phyloP scores from a whole-genome alignment of 345 rosid genomes.

The Pseudoturritis turrita region DNA sequence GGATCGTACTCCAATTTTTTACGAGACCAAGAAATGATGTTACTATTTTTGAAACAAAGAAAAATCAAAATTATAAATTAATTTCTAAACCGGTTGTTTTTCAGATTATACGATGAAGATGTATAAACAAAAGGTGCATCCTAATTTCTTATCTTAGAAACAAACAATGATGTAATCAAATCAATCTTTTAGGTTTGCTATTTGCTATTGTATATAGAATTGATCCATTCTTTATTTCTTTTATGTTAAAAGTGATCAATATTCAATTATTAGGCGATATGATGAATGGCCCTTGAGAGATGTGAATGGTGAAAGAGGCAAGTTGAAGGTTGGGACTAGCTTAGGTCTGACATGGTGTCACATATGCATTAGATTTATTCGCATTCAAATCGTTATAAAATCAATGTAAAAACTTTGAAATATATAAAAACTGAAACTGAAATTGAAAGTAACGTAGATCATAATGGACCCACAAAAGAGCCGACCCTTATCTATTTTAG shows the following conservation, averaged over 20 bases:
- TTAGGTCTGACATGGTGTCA: constrained; percentile 24
- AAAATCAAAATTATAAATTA: no score
- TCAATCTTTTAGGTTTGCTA: no score
- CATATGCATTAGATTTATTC: not conserved
- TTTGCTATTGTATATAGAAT: no score
- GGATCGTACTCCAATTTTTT: no score
- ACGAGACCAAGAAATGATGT: no score
- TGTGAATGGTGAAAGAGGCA: constrained; percentile 17
- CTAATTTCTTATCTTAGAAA: no score
- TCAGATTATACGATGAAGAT: no score
- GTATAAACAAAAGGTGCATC: no score
- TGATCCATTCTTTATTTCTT: not conserved
- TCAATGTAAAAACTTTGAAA: not conserved
- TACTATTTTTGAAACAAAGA: no score
- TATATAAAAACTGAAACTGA: not conserved
- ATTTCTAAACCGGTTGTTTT: no score
- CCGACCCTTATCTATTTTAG: constrained; percentile 18
- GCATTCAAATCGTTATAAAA: not conserved
- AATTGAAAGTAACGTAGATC: constrained; percentile 2
- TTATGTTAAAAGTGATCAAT: not conserved
- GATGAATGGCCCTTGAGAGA: constrained; percentile 1
- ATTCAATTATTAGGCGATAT: constrained; percentile 8
- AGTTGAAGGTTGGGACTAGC: not conserved
- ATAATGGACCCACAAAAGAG: constrained; percentile 14
- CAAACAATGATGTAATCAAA: no score